These are phyloP conservation scores for Baudoinia panamericana DNA, from an alignment of 495 filamentous ascomycete genomes.

Conservation along the genomic window DNA sequence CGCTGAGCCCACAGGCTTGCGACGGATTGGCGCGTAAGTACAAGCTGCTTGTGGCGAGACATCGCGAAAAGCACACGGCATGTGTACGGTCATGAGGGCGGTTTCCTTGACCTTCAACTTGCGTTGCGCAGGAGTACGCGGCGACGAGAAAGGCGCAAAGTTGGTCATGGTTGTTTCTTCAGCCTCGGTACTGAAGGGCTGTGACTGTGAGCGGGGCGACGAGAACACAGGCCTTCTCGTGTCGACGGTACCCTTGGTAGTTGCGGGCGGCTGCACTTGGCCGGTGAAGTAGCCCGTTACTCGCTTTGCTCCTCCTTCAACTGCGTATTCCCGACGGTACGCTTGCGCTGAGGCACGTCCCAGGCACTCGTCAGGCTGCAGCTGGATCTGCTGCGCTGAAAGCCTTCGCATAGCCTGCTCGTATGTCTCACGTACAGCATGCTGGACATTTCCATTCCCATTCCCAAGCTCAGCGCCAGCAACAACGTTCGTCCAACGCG, in stretches of 20 bases:
- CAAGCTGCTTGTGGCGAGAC: neutral
- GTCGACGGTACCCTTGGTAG: neutral
- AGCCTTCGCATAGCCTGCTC: neutral
- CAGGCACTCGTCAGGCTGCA: slow-evolving; percentile 18
- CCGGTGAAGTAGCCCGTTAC: neutral
- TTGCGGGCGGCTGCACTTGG: neutral
- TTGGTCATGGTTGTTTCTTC: too few relatives aligned
- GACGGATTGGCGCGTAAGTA: neutral
- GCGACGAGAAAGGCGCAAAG: slow-evolving; percentile 6
- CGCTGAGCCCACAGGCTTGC: slow-evolving; percentile 8
- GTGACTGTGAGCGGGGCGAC: neutral
- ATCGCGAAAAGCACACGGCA: neutral
- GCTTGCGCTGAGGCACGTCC: slow-evolving; percentile 7
- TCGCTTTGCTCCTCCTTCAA: neutral
- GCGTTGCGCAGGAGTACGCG: neutral
- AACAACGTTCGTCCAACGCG: neutral
- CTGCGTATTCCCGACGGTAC: slow-evolving; percentile 3
- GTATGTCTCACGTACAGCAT: neutral
- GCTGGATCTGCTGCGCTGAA: slow-evolving; percentile 13
- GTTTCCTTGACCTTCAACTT: neutral
- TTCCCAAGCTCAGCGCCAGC: neutral
- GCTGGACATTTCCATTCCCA: neutral
- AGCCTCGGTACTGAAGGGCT: too few relatives aligned
- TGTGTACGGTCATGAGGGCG: neutral
- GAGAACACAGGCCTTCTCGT: neutral